phyloP scores from a whole-genome alignment of 2,329 filamentous ascomycete species.

The Cercospora zeina region DNA sequence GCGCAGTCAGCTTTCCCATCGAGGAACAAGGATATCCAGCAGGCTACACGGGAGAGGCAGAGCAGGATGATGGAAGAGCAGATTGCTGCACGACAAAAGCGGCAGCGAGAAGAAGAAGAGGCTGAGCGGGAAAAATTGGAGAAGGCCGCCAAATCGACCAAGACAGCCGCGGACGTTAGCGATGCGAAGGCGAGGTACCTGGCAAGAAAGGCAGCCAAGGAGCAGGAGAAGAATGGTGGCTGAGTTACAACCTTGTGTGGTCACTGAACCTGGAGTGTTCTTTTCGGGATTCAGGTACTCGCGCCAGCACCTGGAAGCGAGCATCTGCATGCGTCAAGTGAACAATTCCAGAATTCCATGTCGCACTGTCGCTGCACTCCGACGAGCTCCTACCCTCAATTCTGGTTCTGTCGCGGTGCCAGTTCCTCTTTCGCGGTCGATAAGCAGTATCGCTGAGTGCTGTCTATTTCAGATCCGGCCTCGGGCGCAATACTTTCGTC shows the following conservation, averaged over 20 bases:
- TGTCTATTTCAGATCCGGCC: no score
- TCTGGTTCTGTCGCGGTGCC: no score
- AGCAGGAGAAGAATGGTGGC: conserved; percentile 51
- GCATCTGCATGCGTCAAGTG: no score
- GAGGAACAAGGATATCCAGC: conserved; percentile 45
- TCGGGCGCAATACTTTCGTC: no score
- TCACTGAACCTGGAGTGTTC: background rate
- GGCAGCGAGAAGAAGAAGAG: conserved; percentile 67
- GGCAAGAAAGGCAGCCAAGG: conserved; percentile 71
- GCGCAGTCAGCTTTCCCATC: conserved; percentile 33
- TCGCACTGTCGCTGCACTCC: no score
- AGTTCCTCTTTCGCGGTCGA: no score
- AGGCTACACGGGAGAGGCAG: conserved; percentile 73
- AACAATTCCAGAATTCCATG: no score
- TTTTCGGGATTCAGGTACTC: no score
- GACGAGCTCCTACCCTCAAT: no score
- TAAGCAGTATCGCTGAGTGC: no score
- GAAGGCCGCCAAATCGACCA: conserved; percentile 70
- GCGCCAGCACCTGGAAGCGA: no score
- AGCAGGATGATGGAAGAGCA: conserved; percentile 77
- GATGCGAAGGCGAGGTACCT: conserved; percentile 79
- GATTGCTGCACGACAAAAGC: conserved; percentile 70
- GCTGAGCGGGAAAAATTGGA: conserved; percentile 65
- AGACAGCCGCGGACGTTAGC: conserved; percentile 73
- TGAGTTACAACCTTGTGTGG: conserved; percentile 23